Evolutionary conservation across 441 rosid genomes (phyloP).

Genomic region (Erodium trifolium): DNA sequence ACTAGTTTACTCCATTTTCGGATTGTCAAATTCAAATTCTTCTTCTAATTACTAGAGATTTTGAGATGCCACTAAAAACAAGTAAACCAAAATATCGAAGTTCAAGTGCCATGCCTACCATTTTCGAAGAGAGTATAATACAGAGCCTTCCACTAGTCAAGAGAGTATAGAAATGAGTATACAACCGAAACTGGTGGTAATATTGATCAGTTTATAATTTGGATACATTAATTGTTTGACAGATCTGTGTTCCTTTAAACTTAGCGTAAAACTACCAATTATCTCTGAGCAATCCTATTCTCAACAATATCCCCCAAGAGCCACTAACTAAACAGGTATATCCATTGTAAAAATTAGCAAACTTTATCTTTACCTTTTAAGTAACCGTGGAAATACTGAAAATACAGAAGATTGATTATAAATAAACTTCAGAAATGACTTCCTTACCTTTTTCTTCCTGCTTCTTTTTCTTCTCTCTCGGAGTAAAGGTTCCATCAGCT

Average conservation of each 20-base stretch:
- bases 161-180: not conserved
- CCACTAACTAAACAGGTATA: not conserved
- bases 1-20: not conserved
- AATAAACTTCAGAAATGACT: not conserved
- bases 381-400: not conserved
- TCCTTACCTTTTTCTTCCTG: constrained; percentile 71
- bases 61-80: not conserved
- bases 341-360: not conserved
- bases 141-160: not conserved
- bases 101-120: not conserved
- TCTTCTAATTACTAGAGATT: not conserved
- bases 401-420: not conserved
- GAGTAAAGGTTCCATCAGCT: constrained; percentile 70
- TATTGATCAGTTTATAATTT: not conserved
- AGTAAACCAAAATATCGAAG: not conserved
- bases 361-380: not conserved
- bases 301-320: not conserved
- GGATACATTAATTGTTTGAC: not conserved
- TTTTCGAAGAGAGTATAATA: not conserved
- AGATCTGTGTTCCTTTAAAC: not conserved
- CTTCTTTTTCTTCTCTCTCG: constrained; percentile 81
- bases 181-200: not conserved
- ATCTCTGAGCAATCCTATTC: not conserved
- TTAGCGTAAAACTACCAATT: not conserved
- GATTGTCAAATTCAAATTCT: not conserved